Evolutionary conservation across 768 basidiomycete genomes (phyloP), one percentile per base, ranked within the genome.

Genomic region (Exsudoporus frostii): DNA sequence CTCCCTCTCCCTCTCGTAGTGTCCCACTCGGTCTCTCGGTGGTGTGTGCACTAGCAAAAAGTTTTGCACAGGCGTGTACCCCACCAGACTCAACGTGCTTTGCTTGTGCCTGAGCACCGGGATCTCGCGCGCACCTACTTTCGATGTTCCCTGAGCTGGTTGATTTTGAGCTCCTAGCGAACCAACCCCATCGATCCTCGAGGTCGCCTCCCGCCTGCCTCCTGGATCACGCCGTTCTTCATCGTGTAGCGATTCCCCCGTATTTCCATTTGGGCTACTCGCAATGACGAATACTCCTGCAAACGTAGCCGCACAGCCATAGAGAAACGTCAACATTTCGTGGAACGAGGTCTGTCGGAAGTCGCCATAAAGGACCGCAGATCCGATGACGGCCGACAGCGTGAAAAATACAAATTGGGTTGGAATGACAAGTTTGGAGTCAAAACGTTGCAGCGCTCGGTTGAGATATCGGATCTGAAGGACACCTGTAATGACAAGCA

Each of bases 401-500:
- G 91, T 95, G 74, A 98, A 98, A 51, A 93, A 78, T 29, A 96
- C 92, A 67, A 97, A 98, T 75, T 98, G 95, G 14, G 86, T 86
- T 5, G 95, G 96, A 57, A 98, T 92, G 24, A 98, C 95, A 48
- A 86, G 89, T 74, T 97, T 96, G 70, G 90, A 86, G 65, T 97
- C 92, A 68, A 98, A 98, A 20, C 85, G 82, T 85, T 92, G 95
- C 42, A 98, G 69, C 7, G 95, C 94, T 52, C 91, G 77, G 61
- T 92, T 92, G 47, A 91, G 77, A 65, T 92, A 92, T 59, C 80
- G 78, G 55, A 93, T 86, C 73, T 93, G 91, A n/a, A 89, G 85
- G 44, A 92, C 66, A 3, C 90, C 92, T 19, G 90, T 92, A 15
- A 77, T 64, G 22, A 82, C 48, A 27, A 92, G 79, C n/a, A 88